Percentiles rank a stretch among this genome's conserved stretches.
phyloP scores from a whole-genome alignment of 257 asterid genomes.

The Anisodus acutangulus region DNA sequence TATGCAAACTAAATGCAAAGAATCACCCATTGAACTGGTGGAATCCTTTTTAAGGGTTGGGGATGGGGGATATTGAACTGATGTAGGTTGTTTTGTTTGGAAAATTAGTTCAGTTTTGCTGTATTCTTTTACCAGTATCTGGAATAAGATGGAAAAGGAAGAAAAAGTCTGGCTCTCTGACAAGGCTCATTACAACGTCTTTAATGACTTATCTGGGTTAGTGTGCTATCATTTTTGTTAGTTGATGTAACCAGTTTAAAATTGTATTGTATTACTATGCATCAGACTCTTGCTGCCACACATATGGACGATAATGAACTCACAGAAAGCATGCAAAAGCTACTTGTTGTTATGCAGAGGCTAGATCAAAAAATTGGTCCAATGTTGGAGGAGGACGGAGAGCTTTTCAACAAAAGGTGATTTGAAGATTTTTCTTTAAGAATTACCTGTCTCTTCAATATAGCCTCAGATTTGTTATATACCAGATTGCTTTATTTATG shows the following conservation, averaged over 20 bases:
- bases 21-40: neutral
- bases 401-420: conserved; percentile 74
- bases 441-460: conserved; percentile 3
- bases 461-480: neutral
- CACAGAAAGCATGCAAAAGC: conserved; percentile 83
- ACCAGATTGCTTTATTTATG: neutral
- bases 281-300: conserved; percentile 88
- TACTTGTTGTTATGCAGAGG: conserved; percentile 84
- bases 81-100: neutral
- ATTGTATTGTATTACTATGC: conserved; percentile 12
- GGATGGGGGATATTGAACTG: neutral
- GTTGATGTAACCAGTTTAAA: conserved; percentile 15
- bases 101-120: neutral
- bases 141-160: neutral
- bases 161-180: neutral
- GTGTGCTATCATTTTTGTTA: neutral
- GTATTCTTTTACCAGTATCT: neutral
- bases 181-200: neutral
- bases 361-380: conserved; percentile 80
- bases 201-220: neutral
- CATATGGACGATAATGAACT: conserved; percentile 80
- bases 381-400: conserved; percentile 82
- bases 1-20: neutral
- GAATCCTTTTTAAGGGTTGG: neutral
- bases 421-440: conserved; percentile 12